A percentile compares a stretch with the other conserved stretches of the same genome.
Evolutionary conservation across 495 filamentous ascomycete species (phyloP).

Genomic region (Podospora pseudopauciseta): DNA sequence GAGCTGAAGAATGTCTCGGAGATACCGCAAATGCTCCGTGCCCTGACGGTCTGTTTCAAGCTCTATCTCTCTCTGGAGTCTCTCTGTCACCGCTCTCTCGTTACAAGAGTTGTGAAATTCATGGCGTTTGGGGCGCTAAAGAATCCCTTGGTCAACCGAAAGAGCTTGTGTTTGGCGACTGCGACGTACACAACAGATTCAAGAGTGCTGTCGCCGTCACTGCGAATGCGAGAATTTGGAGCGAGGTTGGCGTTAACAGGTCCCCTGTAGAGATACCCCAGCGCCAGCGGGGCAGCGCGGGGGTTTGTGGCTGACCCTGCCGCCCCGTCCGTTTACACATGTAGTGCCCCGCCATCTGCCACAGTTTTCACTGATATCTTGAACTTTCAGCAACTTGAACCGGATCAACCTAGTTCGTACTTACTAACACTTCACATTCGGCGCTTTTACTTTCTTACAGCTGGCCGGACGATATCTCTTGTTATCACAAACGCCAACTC

Average conservation of each 20-base stretch:
- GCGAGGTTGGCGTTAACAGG: neutral
- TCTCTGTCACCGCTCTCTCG: neutral
- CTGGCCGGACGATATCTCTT: neutral
- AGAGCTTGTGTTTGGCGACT: conserved; percentile 3
- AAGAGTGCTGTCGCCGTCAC: neutral
- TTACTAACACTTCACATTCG: no score
- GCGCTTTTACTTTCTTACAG: neutral
- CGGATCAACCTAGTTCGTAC: no score
- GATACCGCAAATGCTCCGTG: neutral
- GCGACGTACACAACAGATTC: neutral
- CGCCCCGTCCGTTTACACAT: neutral
- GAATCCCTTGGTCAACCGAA: neutral
- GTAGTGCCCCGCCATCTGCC: neutral
- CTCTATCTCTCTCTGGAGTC: neutral
- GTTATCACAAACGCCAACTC: neutral
- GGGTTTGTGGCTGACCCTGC: no score
- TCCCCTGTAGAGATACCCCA: neutral
- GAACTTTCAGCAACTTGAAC: no score
- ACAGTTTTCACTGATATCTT: neutral
- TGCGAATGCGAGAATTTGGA: no score
- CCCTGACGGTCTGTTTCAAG: neutral
- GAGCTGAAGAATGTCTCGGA: neutral
- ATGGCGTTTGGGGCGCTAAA: neutral
- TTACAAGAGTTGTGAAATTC: neutral
- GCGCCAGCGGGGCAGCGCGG: no score